phyloP scores from a whole-genome alignment of 306 rosid genomes.

The Pyrus bretschneideri region DNA sequence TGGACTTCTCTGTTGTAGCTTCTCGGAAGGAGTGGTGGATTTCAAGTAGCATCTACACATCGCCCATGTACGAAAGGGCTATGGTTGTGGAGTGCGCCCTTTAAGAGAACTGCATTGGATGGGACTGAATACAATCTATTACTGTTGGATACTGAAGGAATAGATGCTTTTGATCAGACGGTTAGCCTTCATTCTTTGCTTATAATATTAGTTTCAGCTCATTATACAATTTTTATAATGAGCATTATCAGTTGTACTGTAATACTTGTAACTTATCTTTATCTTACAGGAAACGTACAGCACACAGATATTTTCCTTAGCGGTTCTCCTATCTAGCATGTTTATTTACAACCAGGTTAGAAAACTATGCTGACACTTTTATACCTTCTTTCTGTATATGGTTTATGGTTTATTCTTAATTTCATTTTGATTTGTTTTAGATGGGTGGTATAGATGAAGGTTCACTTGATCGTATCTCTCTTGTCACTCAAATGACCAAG shows the following conservation, averaged over 20 bases:
- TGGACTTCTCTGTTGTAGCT: constrained; percentile 44
- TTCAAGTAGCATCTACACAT: constrained; percentile 89
- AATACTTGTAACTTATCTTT: not conserved
- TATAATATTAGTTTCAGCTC: not conserved
- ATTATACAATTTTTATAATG: not conserved
- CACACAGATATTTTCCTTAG: constrained; percentile 90
- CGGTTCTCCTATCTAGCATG: constrained; percentile 93
- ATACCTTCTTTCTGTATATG: constrained; percentile 1
- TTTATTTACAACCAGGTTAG: constrained; percentile 92
- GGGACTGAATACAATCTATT: constrained; percentile 86
- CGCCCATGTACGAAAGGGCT: constrained; percentile 95
- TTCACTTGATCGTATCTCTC: constrained; percentile 89
- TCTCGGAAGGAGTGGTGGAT: constrained; percentile 87
- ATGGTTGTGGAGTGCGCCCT: constrained; percentile 92
- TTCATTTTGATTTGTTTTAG: constrained; percentile 28
- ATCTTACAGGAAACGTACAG: constrained; percentile 78
- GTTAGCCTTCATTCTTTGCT: constrained; percentile 31
- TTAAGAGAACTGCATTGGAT: constrained; percentile 87
- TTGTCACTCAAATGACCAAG: constrained; percentile 91
- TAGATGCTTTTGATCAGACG: constrained; percentile 95
- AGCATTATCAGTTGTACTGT: not conserved
- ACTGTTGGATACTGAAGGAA: constrained; percentile 88
- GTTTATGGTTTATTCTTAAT: not conserved
- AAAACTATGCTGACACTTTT: not conserved
- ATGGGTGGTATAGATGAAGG: constrained; percentile 96